Evolutionary conservation across 2,329 filamentous ascomycete species (phyloP).

Genomic region (Mollisia scopiformis): DNA sequence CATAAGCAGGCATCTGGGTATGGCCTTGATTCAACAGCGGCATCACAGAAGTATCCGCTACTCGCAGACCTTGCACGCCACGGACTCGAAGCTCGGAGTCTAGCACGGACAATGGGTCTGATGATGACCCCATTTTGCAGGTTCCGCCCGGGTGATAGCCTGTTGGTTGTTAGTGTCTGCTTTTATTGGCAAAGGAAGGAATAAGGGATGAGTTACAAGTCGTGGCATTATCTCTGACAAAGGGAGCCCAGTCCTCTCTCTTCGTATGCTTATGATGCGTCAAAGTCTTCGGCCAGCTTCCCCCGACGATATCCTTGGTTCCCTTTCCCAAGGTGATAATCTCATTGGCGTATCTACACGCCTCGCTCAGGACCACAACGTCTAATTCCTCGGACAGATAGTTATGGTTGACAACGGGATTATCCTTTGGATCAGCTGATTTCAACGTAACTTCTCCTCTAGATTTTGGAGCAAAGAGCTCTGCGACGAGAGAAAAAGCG

Average conservation of each 20-base stretch:
- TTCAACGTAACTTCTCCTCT: slow-evolving; percentile 57
- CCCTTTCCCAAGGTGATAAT: slow-evolving; percentile 59
- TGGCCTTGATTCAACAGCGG: slow-evolving; percentile 49
- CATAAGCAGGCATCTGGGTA: slow-evolving; percentile 61
- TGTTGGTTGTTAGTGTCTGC: slow-evolving; percentile 20
- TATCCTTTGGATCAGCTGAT: slow-evolving; percentile 49
- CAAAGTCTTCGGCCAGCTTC: slow-evolving; percentile 57
- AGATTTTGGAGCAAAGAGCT: slow-evolving; percentile 60
- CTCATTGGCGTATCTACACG: slow-evolving; percentile 61
- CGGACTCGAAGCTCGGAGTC: slow-evolving; percentile 28
- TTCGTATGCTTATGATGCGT: slow-evolving; percentile 55
- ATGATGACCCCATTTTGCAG: slow-evolving; percentile 55
- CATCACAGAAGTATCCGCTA: slow-evolving; percentile 35
- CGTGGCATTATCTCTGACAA: slow-evolving; percentile 60
- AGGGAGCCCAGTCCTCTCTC: slow-evolving; percentile 60
- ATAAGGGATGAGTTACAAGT: slow-evolving; percentile 51
- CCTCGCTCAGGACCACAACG: slow-evolving; percentile 60
- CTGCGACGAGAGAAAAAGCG: slow-evolving; percentile 59
- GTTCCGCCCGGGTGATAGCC: slow-evolving; percentile 61
- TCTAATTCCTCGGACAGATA: slow-evolving; percentile 62
- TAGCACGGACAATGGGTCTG: slow-evolving; percentile 45
- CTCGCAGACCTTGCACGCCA: slow-evolving; percentile 30
- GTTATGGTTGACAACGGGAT: slow-evolving; percentile 60
- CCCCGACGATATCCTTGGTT: slow-evolving; percentile 61
- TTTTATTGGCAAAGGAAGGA: background rate